Evolutionary conservation across 2,329 filamentous ascomycete genomes (phyloP).

Genomic region (Nannizzia gypsea): DNA sequence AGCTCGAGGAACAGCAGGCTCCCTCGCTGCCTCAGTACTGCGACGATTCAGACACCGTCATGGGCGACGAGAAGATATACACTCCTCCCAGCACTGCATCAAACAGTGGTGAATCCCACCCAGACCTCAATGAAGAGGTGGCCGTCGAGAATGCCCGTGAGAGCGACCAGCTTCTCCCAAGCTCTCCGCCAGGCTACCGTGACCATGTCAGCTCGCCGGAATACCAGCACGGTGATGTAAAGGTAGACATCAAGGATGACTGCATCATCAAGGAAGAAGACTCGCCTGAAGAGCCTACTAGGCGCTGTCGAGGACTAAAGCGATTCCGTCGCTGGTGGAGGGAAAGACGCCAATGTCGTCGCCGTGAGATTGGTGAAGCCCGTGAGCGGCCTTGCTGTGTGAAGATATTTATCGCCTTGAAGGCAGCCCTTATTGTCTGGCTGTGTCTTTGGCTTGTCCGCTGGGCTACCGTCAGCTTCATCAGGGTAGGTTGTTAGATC

Average conservation of each 20-base stretch:
- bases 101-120: background rate
- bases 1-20: background rate
- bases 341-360: background rate
- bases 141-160: background rate
- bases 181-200: background rate
- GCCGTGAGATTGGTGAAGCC: background rate
- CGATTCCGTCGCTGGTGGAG: background rate
- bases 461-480: background rate
- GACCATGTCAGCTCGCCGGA: background rate
- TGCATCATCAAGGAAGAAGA: background rate
- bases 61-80: constrained; percentile 3
- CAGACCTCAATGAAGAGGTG: background rate
- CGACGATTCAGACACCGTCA: constrained; percentile 1
- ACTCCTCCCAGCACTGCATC: constrained; percentile 3
- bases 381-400: background rate
- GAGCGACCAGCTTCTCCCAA: background rate
- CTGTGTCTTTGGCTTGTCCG: background rate
- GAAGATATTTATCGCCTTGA: background rate
- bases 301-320: background rate
- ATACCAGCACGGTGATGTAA: background rate
- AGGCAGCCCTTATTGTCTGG: background rate
- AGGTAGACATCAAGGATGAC: constrained; percentile 2
- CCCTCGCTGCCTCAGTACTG: background rate
- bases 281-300: background rate
- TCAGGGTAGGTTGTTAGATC: background rate